Base-by-base conservation (phyloP, 1,284 basidiomycete species). In the Fomitiporia mediterranea region DNA sequence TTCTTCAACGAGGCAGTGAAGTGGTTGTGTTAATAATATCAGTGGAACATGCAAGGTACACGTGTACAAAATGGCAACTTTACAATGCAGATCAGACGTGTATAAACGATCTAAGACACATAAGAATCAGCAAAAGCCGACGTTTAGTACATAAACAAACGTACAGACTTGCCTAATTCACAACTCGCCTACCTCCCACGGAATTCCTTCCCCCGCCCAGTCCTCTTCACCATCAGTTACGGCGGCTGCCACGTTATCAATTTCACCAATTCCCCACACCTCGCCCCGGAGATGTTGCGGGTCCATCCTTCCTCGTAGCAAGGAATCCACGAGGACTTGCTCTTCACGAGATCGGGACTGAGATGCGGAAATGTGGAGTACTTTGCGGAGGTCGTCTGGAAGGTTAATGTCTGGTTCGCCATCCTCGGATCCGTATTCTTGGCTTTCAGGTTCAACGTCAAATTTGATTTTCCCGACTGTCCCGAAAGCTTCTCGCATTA, bases 181-280 rank as follows among this genome's bases (percentile, higher is more conserved):
- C 55, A 63, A 64, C 66, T 89, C 87, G 48, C 82, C 87, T 15
- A 79, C 75, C 69, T 85, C 85, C 87, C 87, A 90, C 59, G 87
- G 84, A 38, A 89, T 76, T 37, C 85, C 84, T 67, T 89, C 88
- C 25, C 84, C 82, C 68, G 89, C 87, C 88, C 88, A 90, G 60
- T 90, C 88, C 47, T 88, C 86, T 65, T 85, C 84, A 4, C 70
- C 76, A 54, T 80, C 82, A 38, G 65, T 70, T 42, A 71, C 68
- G 49, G 58, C 64, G 23, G 58, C 62, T 64, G 64, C n/a, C 74
- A 74, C 9, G 56, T 62, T 37, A 75, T 70, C 54, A 47, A 71
- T 73, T 68, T 90, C 86, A n/a, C 88, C 88, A 49, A 81, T 80
- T 61, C 81, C 82, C 87, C 88, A 89, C 55, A 90, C 80, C 60